Conservation (phyloP, 1,139 yeast genomes). For the Pichia terricola region DNA sequence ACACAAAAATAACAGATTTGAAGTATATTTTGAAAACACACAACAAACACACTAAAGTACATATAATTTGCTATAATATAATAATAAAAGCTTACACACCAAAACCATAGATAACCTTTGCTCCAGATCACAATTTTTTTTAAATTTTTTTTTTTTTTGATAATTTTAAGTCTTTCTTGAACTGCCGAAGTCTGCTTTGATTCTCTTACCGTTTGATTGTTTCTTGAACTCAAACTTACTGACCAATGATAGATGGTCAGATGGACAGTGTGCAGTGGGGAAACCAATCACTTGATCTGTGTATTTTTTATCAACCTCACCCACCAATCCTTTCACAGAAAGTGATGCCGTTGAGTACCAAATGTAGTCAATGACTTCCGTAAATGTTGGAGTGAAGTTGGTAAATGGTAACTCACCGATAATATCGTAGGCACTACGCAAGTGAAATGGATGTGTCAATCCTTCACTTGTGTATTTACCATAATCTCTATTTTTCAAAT, state of each 20-base stretch:
- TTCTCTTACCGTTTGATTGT: constrained; percentile 29
- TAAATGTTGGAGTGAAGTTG: constrained; percentile 86
- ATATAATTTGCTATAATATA: too few relatives aligned
- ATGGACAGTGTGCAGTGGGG: constrained; percentile 90
- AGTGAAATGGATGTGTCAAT: constrained; percentile 67
- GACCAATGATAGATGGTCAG: constrained; percentile 85
- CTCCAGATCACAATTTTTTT: not conserved
- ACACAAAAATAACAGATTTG: too few relatives aligned
- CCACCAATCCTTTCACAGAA: constrained; percentile 77
- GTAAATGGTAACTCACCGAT: constrained; percentile 92
- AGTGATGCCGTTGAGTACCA: constrained; percentile 82
- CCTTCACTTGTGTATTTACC: constrained; percentile 91
- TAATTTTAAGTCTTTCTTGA: constrained; percentile 36
- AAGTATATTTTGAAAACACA: too few relatives aligned
- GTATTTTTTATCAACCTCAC: constrained; percentile 74
- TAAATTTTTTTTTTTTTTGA: too few relatives aligned
- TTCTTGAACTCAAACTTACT: constrained; percentile 68
- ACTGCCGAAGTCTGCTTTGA: constrained; percentile 43
- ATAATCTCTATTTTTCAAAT: constrained; percentile 78
- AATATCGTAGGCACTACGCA: constrained; percentile 77
- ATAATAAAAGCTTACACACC: not conserved
- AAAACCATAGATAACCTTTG: not conserved
- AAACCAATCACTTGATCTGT: constrained; percentile 74
- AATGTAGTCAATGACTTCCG: constrained; percentile 88
- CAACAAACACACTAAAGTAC: not conserved